Conservation (phyloP, 2,329 filamentous ascomycete genomes). For the Gnomoniopsis smithogilvyi region DNA sequence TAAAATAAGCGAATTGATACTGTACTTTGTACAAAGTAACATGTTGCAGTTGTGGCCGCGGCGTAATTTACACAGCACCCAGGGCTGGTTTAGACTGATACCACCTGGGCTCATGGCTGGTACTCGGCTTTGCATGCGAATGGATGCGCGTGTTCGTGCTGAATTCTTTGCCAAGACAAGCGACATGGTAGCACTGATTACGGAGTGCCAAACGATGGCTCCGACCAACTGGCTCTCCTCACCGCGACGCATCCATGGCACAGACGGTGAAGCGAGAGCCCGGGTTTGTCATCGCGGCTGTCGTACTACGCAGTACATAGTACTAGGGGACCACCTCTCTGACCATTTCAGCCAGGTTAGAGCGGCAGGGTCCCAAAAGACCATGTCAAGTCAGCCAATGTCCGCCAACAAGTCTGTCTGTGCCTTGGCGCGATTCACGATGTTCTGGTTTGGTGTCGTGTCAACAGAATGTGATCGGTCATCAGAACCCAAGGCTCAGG, state of each 20-base stretch:
- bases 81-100: not conserved
- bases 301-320: too few relatives aligned
- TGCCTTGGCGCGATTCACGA: too few relatives aligned
- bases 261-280: not conserved
- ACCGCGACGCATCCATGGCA: not conserved
- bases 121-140: not conserved
- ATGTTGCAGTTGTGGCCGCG: not conserved
- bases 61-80: too few relatives aligned
- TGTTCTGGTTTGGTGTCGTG: too few relatives aligned
- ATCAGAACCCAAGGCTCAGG: too few relatives aligned
- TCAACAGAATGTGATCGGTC: too few relatives aligned
- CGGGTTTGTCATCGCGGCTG: not conserved
- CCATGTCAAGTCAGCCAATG: too few relatives aligned
- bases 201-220: not conserved
- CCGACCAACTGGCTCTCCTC: not conserved
- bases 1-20: not conserved
- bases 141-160: not conserved
- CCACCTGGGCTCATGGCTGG: slow-evolving; percentile 5
- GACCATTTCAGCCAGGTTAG: not conserved
- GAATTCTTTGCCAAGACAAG: not conserved
- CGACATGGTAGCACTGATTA: not conserved
- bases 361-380: not conserved
- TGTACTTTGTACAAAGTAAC: not conserved
- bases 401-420: too few relatives aligned
- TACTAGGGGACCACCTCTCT: too few relatives aligned